These are phyloP conservation scores for Bacidia gigantensis DNA, from an alignment of 495 filamentous ascomycete species.

Conservation along the genomic window DNA sequence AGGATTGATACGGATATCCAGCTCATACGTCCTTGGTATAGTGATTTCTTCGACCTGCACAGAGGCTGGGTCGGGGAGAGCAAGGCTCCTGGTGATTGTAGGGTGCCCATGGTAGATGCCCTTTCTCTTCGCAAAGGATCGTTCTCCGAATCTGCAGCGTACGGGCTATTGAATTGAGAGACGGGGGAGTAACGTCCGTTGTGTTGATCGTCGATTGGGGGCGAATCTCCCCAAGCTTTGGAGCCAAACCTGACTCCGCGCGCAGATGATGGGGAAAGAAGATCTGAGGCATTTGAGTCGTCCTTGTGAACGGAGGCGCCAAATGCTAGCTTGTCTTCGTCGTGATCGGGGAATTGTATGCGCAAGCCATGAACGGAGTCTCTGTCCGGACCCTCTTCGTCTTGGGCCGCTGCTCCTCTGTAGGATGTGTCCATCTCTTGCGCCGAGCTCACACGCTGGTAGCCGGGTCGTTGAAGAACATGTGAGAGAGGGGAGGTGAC, in stretches of 20 bases:
- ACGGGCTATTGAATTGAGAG: not conserved
- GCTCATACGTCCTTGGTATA: conserved; percentile 28
- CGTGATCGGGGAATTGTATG: conserved; percentile 3
- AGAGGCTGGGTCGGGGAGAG: not conserved
- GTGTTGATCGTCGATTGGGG: not conserved
- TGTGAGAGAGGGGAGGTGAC: conserved; percentile 9
- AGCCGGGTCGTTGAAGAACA: conserved; percentile 3
- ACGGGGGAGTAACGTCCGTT: not conserved
- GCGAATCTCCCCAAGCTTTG: not conserved
- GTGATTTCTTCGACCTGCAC: conserved; percentile 14
- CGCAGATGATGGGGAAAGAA: conserved; percentile 7
- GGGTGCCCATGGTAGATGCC: conserved; percentile 2
- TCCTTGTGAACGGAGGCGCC: not conserved
- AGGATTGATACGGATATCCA: conserved; percentile 47
- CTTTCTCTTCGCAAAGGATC: conserved; percentile 6
- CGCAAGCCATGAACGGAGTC: conserved; percentile 1
- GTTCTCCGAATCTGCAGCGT: conserved; percentile 2
- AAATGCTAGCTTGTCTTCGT: not conserved
- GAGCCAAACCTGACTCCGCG: not conserved
- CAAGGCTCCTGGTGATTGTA: not conserved
- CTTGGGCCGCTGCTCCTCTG: not conserved
- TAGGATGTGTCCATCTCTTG: conserved; percentile 11
- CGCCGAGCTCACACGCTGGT: conserved; percentile 1
- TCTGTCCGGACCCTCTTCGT: not conserved
- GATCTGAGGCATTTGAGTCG: not conserved